Evolutionary conservation across 495 filamentous ascomycete genomes (phyloP).

Genomic region (Aspergillus bridgeri): DNA sequence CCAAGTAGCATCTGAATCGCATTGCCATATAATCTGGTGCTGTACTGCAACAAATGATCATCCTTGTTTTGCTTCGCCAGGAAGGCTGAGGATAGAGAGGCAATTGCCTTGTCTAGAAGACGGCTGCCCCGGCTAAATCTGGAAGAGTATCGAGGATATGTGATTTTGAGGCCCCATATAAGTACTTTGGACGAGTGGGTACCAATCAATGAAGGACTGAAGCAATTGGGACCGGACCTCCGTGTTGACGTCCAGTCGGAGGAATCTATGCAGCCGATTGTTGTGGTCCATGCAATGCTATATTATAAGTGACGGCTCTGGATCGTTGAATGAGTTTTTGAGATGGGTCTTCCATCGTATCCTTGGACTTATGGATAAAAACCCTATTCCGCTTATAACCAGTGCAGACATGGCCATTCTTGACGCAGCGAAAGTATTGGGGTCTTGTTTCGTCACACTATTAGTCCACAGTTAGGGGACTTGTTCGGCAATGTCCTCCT

Average conservation of each 20-base stretch:
- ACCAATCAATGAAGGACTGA: conserved; percentile 17
- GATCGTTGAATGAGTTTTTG: conserved; percentile 9
- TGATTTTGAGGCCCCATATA: conserved; percentile 5
- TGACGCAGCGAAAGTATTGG: conserved; percentile 26
- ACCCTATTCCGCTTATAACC: conserved; percentile 21
- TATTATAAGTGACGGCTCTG: neutral
- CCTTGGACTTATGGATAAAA: conserved; percentile 17
- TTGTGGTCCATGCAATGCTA: neutral
- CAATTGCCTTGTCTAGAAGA: conserved; percentile 20
- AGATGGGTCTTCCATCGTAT: neutral
- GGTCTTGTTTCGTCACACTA: conserved; percentile 29
- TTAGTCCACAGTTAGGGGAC: conserved; percentile 8
- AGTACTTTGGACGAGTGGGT: conserved; percentile 3
- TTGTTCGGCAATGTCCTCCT: neutral
- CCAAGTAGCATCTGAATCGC: conserved; percentile 17
- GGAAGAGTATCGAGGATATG: conserved; percentile 18
- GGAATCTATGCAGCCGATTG: conserved; percentile 12
- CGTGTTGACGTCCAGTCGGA: conserved; percentile 15
- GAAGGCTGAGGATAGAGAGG: conserved; percentile 18
- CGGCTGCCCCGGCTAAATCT: conserved; percentile 10
- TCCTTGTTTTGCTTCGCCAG: conserved; percentile 21
- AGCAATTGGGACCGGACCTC: conserved; percentile 16
- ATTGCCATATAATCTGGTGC: conserved; percentile 22
- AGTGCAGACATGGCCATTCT: conserved; percentile 26
- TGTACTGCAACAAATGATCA: conserved; percentile 18